Conservation (phyloP, 2,329 filamentous ascomycete genomes). For the Fusarium albidum region DNA sequence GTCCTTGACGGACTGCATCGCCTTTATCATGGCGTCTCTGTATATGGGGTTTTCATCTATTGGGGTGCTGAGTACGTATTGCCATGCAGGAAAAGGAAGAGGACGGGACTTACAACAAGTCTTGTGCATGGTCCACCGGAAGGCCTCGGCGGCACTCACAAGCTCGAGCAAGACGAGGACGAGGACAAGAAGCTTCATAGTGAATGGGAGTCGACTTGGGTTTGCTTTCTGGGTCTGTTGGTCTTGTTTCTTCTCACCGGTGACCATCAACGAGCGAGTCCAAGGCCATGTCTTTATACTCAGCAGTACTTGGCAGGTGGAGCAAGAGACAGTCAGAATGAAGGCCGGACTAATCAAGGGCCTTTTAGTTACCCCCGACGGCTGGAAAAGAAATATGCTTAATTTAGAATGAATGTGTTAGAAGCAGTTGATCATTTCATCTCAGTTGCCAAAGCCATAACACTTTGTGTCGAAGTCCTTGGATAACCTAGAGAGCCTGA, state of each 20-base stretch:
- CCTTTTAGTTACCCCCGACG: not conserved
- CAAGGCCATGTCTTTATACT: slow-evolving; percentile 1
- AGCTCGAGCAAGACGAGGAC: not conserved
- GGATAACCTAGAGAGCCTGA: too few species aligned
- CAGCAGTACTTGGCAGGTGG: not conserved
- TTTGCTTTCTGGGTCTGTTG: not conserved
- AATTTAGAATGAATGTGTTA: too few species aligned
- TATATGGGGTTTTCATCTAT: too few species aligned
- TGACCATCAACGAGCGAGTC: not conserved
- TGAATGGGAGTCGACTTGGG: not conserved
- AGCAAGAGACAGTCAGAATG: too few species aligned
- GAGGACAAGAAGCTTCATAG: not conserved
- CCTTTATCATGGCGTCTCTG: too few species aligned
- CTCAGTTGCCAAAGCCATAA: too few species aligned
- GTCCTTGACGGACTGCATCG: too few species aligned
- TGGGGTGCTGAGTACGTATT: too few species aligned
- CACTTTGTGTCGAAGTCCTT: too few species aligned
- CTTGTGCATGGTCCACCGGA: not conserved
- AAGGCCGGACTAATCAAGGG: too few species aligned
- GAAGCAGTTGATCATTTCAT: too few species aligned
- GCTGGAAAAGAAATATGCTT: not conserved
- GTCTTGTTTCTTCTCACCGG: not conserved
- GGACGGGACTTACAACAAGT: not conserved
- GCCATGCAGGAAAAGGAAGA: too few species aligned
- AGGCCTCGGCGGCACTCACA: not conserved